A percentile compares a stretch with the other conserved stretches of the same genome.
Evolutionary conservation across 1,284 basidiomycete genomes (phyloP).

Genomic region (Pseudozyma sp.): DNA sequence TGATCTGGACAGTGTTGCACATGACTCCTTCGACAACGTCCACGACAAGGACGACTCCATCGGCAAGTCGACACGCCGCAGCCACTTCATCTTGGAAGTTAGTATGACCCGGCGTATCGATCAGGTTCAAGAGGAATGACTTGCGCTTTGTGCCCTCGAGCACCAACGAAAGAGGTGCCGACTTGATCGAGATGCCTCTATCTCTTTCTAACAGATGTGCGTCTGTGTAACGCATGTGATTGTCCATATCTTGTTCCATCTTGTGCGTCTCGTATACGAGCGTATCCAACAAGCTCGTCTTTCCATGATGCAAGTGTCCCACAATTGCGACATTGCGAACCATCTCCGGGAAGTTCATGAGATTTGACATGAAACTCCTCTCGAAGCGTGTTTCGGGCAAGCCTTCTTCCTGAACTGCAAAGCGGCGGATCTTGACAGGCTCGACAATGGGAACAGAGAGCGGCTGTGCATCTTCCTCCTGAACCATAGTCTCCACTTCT

Average conservation of each 20-base stretch:
- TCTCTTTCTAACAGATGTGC: slow-evolving; percentile 89
- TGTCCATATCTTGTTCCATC: slow-evolving; percentile 72
- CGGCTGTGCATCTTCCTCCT: slow-evolving; percentile 97
- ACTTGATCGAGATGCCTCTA: slow-evolving; percentile 94
- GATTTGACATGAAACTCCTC: slow-evolving; percentile 86
- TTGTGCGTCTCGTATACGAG: slow-evolving; percentile 96
- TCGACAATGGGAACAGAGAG: slow-evolving; percentile 94
- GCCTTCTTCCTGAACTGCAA: slow-evolving; percentile 75
- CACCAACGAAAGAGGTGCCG: slow-evolving; percentile 93
- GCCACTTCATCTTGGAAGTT: slow-evolving; percentile 97
- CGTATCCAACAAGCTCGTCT: slow-evolving; percentile 96
- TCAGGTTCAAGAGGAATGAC: slow-evolving; percentile 90
- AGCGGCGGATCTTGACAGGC: slow-evolving; percentile 91
- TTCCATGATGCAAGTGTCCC: slow-evolving; percentile 97
- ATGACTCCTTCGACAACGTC: slow-evolving; percentile 68
- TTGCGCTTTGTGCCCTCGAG: slow-evolving; percentile 89
- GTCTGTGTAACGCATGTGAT: slow-evolving; percentile 86
- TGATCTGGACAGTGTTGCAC: slow-evolving; percentile 60
- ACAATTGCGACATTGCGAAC: slow-evolving; percentile 74
- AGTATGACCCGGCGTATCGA: slow-evolving; percentile 97
- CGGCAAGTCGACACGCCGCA: slow-evolving; percentile 84
- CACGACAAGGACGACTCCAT: slow-evolving; percentile 87
- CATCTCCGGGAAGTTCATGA: slow-evolving; percentile 93
- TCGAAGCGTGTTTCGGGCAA: slow-evolving; percentile 62
- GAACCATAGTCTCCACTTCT: slow-evolving; percentile 94